A percentile compares a stretch with the other conserved stretches of the same genome.
These are phyloP conservation scores for Penicillium pancosmium DNA, from an alignment of 495 filamentous ascomycete species.

Conservation along the genomic window DNA sequence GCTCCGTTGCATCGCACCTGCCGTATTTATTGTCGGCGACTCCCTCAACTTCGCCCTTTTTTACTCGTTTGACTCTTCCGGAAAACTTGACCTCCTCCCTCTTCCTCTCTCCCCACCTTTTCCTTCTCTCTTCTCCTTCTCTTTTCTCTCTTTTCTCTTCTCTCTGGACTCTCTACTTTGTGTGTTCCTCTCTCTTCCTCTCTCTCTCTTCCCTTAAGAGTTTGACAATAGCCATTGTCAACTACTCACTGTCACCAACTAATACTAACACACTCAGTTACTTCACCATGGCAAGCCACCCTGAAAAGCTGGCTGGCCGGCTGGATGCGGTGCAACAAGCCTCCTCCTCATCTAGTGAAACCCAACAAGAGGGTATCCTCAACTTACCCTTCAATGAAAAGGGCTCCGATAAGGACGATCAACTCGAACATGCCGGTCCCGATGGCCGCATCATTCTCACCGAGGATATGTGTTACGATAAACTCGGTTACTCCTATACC, in stretches of 20 bases:
- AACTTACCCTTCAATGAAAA: slow-evolving; percentile 31
- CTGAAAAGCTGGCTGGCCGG: slow-evolving; percentile 27
- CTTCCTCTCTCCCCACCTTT: slow-evolving; percentile 11
- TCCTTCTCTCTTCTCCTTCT: slow-evolving; percentile 18
- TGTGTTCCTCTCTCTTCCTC: neutral
- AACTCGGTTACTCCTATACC: slow-evolving; percentile 57
- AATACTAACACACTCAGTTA: neutral
- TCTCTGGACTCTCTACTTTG: neutral
- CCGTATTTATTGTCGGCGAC: slow-evolving; percentile 10
- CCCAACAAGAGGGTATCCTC: slow-evolving; percentile 34
- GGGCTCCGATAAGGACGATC: slow-evolving; percentile 20
- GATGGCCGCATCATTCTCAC: slow-evolving; percentile 49
- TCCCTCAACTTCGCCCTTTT: neutral
- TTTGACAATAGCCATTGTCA: neutral
- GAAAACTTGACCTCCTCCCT: neutral
- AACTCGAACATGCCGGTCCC: slow-evolving; percentile 32
- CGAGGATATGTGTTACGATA: slow-evolving; percentile 60
- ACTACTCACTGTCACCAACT: neutral
- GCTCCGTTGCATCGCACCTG: slow-evolving; percentile 16
- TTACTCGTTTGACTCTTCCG: neutral
- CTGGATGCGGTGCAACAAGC: slow-evolving; percentile 35
- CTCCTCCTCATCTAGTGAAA: slow-evolving; percentile 22
- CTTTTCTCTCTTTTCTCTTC: slow-evolving; percentile 13
- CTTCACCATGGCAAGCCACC: slow-evolving; percentile 18
- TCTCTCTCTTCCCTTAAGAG: neutral